Base-by-base conservation (phyloP, 2,329 filamentous ascomycete genomes). In the Colletotrichum tabaci region DNA sequence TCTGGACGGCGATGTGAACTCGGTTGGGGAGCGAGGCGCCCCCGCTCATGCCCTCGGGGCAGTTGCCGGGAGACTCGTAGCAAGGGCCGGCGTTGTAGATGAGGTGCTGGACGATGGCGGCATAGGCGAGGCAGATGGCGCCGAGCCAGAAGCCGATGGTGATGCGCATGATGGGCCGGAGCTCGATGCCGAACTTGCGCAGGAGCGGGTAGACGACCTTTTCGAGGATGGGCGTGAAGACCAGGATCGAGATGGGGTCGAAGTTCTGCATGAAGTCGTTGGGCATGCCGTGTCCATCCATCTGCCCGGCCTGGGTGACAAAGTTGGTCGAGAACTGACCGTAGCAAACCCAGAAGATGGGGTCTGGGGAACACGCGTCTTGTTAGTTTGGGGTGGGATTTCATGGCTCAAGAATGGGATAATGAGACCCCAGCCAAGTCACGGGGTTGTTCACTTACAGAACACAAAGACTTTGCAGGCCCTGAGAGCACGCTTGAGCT, bases 381-480 rank as follows among this genome's bases (percentile, higher is more conserved):
- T 10, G 18, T 62, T 35, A 58, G 21, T n/a, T 6, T 21, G 12
- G 10, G 35, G 35, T 38, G 35, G 15, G 4, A 4, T 3, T n/a
- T 6, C 15, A 12, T 18, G 9, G 8, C 3, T 9, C 10, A 18
- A 15, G 3, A 16, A 4, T 1, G 4, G 4, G 8, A 2, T 15
- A 9, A 18, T 12, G 12, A 38, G 8, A 10, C 10, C 35, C 35
- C 35, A 10, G 35, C 35, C 35, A 38, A 38, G 35, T 38, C 26
- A 38, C 35, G 35, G 35, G 35, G 9, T 38, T 9, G 23, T n/a
- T n/a, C 2, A 73, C 80, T 77, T 73, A 78, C 76, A 90, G 77
- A 91, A 91, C 73, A 87, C 77, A 73, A 94, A 94, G 66, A 94
- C 91, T 76, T 91, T 90, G 85, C 92, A 94, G 18, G 92, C 92